A percentile compares a stretch with the other conserved stretches of the same genome.
phyloP scores from a whole-genome alignment of 345 rosid genomes.

The Eucalyptus sideroxylon region DNA sequence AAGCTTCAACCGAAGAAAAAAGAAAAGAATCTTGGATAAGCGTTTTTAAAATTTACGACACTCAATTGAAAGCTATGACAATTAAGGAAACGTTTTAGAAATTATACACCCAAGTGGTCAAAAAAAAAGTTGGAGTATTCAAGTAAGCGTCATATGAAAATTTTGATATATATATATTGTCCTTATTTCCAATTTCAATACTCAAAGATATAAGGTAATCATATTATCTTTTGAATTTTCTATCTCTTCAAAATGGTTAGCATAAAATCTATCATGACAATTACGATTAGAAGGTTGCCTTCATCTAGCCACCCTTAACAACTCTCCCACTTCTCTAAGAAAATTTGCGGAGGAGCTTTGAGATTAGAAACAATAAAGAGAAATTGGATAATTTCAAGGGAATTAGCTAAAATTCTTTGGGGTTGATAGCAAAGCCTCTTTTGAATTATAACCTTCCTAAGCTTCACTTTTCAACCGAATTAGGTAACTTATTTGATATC shows the following conservation, averaged over 20 bases:
- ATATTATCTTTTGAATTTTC: background rate
- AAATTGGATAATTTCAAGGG: background rate
- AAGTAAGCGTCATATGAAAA: no score
- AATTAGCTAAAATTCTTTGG: background rate
- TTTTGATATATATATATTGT: no score
- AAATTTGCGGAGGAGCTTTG: background rate
- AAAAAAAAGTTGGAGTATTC: no score
- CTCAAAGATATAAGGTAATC: background rate
- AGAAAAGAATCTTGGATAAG: no score
- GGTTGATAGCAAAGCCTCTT: background rate
- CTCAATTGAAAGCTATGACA: no score
- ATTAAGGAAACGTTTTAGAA: no score
- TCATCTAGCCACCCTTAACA: background rate
- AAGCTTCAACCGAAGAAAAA: no score
- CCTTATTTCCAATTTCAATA: no score
- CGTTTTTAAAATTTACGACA: no score
- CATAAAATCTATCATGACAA: background rate
- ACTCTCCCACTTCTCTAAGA: background rate
- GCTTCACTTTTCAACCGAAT: background rate
- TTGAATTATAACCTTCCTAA: background rate
- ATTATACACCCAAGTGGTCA: no score
- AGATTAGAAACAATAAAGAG: background rate
- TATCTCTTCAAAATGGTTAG: background rate
- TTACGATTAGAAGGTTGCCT: background rate
- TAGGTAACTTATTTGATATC: background rate